Evolutionary conservation across 345 rosid species (phyloP).

Genomic region (Orychophragmus violaceus): DNA sequence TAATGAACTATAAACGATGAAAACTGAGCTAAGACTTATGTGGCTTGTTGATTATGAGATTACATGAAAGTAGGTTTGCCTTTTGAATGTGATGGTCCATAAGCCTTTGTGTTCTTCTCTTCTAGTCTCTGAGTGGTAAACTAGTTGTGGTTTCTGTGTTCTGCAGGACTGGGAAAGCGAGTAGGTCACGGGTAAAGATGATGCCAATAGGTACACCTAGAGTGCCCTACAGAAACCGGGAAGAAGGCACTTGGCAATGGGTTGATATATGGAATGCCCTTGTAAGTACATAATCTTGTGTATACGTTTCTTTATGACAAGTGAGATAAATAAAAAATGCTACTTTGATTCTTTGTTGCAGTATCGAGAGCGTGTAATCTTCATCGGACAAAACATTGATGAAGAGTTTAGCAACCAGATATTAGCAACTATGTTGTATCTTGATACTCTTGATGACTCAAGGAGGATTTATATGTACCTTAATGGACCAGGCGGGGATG

Average conservation of each 20-base stretch:
- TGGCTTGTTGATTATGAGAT: background rate
- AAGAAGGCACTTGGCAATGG: conserved; percentile 85
- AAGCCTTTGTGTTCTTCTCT: background rate
- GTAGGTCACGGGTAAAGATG: conserved; percentile 52
- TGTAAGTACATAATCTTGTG: conserved; percentile 37
- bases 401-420: conserved; percentile 88
- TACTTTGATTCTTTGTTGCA: conserved; percentile 35
- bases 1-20: background rate
- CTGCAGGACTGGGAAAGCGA: conserved; percentile 45
- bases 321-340: background rate
- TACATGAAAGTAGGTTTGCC: background rate
- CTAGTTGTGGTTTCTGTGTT: conserved; percentile 2
- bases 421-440: conserved; percentile 88
- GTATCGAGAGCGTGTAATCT: conserved; percentile 84
- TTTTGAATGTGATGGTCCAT: background rate
- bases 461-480: conserved; percentile 62
- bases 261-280: conserved; percentile 89
- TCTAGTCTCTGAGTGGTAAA: background rate
- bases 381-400: conserved; percentile 70
- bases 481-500: conserved; percentile 95
- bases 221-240: conserved; percentile 66
- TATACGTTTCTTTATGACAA: background rate
- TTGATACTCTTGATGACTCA: conserved; percentile 69
- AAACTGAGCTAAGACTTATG: background rate
- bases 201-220: conserved; percentile 83